Conservation (phyloP, 768 basidiomycete genomes). For the Xerocomellus intermedius region DNA sequence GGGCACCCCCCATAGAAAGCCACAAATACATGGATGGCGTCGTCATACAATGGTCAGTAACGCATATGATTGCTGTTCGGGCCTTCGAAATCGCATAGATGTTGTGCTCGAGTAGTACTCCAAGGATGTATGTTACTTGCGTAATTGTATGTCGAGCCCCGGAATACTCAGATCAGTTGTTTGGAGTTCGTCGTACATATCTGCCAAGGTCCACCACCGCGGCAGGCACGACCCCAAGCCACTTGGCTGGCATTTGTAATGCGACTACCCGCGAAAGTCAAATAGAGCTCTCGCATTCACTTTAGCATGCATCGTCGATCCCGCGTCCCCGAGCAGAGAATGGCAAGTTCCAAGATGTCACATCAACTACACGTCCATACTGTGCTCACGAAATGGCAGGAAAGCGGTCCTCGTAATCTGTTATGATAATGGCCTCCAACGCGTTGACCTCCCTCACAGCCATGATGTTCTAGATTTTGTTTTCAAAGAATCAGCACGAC, state of each 20-base stretch:
- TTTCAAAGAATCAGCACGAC: constrained; percentile 3
- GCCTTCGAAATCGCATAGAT: too few relatives aligned
- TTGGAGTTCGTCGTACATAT: not conserved
- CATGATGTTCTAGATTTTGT: constrained; percentile 49
- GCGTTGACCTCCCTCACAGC: constrained; percentile 62
- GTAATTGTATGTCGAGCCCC: not conserved
- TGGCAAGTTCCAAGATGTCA: not conserved
- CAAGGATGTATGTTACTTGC: not conserved
- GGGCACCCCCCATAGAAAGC: too few relatives aligned
- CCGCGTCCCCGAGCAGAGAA: not conserved
- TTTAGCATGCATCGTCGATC: not conserved
- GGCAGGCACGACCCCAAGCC: too few relatives aligned
- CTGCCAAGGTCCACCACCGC: not conserved
- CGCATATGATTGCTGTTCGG: too few relatives aligned
- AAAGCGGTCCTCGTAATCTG: constrained; percentile 57
- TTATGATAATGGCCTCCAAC: constrained; percentile 72
- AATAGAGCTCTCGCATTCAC: not conserved
- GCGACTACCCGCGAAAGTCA: not conserved
- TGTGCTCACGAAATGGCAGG: constrained; percentile 17
- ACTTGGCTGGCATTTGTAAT: too few relatives aligned
- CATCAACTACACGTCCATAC: not conserved
- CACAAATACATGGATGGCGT: too few relatives aligned
- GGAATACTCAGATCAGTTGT: too few relatives aligned
- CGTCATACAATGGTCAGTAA: too few relatives aligned
- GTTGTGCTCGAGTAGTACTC: not conserved